Evolutionary conservation across 2,329 filamentous ascomycete genomes (phyloP).

Genomic region (Aspergillus sp.): DNA sequence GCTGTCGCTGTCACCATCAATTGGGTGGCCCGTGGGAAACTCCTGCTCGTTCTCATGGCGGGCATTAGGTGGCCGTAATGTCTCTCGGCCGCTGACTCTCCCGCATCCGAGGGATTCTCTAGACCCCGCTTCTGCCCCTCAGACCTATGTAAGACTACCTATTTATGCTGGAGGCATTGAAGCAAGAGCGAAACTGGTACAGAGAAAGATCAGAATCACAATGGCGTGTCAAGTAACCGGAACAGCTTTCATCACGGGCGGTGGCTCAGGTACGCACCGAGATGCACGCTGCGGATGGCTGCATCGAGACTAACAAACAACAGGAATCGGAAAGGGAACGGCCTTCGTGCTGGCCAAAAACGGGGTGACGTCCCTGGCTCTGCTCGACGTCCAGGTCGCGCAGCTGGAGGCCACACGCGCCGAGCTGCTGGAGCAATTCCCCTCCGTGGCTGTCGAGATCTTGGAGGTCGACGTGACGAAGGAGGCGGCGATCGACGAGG

Average conservation of each 20-base stretch:
- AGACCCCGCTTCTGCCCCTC: too few species aligned
- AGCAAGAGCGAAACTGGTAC: too few species aligned
- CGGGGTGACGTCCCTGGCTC: slow-evolving; percentile 49
- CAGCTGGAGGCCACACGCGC: slow-evolving; percentile 32
- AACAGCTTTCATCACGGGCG: slow-evolving; percentile 28
- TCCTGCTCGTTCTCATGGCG: too few species aligned
- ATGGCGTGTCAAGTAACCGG: slow-evolving; percentile 22
- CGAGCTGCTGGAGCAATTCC: slow-evolving; percentile 36
- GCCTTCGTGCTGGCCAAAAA: slow-evolving; percentile 48
- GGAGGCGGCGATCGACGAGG: slow-evolving; percentile 43
- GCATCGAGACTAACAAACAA: background rate
- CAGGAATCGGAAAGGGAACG: slow-evolving; percentile 56
- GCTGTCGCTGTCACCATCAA: too few species aligned
- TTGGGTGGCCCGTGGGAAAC: too few species aligned
- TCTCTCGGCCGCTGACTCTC: too few species aligned
- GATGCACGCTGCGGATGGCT: background rate
- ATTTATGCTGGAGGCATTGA: too few species aligned
- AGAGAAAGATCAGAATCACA: background rate
- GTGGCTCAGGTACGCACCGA: slow-evolving; percentile 19
- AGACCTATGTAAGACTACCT: too few species aligned
- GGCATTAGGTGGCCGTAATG: too few species aligned
- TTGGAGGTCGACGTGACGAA: slow-evolving; percentile 50
- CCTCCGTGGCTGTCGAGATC: slow-evolving; percentile 41
- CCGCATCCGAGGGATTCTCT: too few species aligned
- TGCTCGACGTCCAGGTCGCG: slow-evolving; percentile 49